Conservation (phyloP, 805 yeast species). For the Yamadazyma ubonensis region DNA sequence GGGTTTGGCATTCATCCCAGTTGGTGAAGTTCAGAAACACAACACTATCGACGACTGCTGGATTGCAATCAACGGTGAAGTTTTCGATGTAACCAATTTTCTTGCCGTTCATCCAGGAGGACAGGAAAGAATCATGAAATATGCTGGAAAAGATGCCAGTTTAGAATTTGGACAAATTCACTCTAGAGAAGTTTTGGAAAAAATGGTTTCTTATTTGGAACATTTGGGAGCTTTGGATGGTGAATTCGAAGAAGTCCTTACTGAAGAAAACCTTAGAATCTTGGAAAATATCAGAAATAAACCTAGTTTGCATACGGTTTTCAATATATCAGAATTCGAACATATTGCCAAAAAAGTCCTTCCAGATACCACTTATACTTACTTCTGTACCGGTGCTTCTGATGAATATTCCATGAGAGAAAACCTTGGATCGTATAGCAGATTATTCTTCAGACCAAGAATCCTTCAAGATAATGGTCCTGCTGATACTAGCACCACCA, state of each 20-base stretch:
- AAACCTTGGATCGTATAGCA: constrained; percentile 80
- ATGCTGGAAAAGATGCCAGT: constrained; percentile 64
- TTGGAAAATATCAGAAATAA: constrained; percentile 10
- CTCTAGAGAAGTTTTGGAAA: constrained; percentile 20
- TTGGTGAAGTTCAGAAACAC: constrained; percentile 19
- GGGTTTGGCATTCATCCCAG: constrained; percentile 17
- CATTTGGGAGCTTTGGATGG: constrained; percentile 14
- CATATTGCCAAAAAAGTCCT: constrained; percentile 33
- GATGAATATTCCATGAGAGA: constrained; percentile 85
- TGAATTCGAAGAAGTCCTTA: constrained; percentile 11
- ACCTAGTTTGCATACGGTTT: constrained; percentile 18
- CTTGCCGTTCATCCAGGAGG: constrained; percentile 54
- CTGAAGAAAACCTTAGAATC: constrained; percentile 11
- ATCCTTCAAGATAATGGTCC: constrained; percentile 50
- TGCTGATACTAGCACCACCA: constrained; percentile 18
- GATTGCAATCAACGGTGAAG: constrained; percentile 33
- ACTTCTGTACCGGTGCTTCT: constrained; percentile 62
- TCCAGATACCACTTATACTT: constrained; percentile 34
- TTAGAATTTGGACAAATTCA: constrained; percentile 41
- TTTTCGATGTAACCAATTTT: constrained; percentile 38
- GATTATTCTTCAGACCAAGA: constrained; percentile 81
- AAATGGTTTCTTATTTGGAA: constrained; percentile 9
- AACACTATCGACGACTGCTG: constrained; percentile 21
- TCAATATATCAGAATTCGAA: constrained; percentile 39
- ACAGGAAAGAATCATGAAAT: constrained; percentile 36